Base-by-base conservation (phyloP, 768 basidiomycete species). In the Russula lepida region DNA sequence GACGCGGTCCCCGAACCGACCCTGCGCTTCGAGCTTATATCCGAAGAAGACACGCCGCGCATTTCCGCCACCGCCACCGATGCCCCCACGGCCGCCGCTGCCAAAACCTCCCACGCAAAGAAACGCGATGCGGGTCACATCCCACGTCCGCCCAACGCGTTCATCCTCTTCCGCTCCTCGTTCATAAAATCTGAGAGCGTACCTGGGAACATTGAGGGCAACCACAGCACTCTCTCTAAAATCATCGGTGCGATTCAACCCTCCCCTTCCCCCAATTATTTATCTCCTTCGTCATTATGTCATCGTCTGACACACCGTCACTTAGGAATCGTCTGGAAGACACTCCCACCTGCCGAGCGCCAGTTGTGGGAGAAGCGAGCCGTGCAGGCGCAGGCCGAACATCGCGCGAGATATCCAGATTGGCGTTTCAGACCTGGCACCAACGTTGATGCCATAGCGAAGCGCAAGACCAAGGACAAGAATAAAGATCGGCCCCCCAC, bases 61-160 rank as follows among this genome's bases (percentile, higher is more conserved):
- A 67, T 59, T 63, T 68, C 56, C 61, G 65, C 66, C 52, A 79
- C 79, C 41, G 41, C 41, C 43, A 21, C 43, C 43, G 43, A 44
- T 11, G 21, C n/a, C n/a, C n/a, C 1, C 43, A 12, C 43, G 43
- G 43, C n/a, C n/a, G 43, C 43, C 43, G 43, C 43, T 11, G 43
- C 2, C 13, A 55, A 56, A 25, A 61, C 69, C 17, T 79, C 77
- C 58, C 84, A 86, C 69, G 78, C 77, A 59, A 86, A 82, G 76
- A 81, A 82, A 68, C 81, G 84, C 56, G 84, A 86, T 68, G 81
- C 84, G 57, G 82, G 81, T 2, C 85, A 89, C 72, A 91, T 90
- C 72, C 89, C 88, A 44, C 84, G 89, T 51, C 88, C 89, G 7
- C 88, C 88, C 27, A 91, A 89, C 73, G 88, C 89, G 61, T 91